phyloP scores from a whole-genome alignment of 805 yeast genomes.

The Candida yuanshanica region DNA sequence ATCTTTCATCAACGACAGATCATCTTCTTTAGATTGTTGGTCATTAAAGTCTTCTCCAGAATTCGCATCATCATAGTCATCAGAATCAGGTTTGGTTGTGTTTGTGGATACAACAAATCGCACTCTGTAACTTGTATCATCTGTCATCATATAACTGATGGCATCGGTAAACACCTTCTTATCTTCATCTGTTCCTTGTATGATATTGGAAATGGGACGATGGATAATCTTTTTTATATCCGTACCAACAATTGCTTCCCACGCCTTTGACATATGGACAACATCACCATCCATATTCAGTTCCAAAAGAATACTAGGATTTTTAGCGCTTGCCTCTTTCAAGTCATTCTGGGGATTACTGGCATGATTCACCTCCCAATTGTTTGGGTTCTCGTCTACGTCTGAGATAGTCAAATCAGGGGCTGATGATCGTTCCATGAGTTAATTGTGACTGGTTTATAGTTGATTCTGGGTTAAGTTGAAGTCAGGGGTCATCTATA shows the following conservation, averaged over 20 bases:
- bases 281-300: slow-evolving; percentile 74
- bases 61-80: slow-evolving; percentile 15
- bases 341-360: slow-evolving; percentile 38
- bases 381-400: not conserved
- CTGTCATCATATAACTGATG: slow-evolving; percentile 59
- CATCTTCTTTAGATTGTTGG: slow-evolving; percentile 4
- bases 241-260: slow-evolving; percentile 78
- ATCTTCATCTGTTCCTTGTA: slow-evolving; percentile 62
- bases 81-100: slow-evolving; percentile 22
- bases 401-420: not conserved
- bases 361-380: not conserved
- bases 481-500: no score
- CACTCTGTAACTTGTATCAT: slow-evolving; percentile 74
- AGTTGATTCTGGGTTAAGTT: not conserved
- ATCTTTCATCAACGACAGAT: slow-evolving; percentile 3
- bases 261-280: slow-evolving; percentile 65
- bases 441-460: not conserved
- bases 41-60: slow-evolving; percentile 4
- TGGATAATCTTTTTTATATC: slow-evolving; percentile 45
- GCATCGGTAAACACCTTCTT: slow-evolving; percentile 64
- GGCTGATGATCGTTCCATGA: not conserved
- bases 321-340: slow-evolving; percentile 57
- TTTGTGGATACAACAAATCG: slow-evolving; percentile 52
- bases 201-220: slow-evolving; percentile 55
- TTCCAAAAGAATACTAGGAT: slow-evolving; percentile 78